Conservation (phyloP, 345 rosid species). For the Trapa bicornis region DNA sequence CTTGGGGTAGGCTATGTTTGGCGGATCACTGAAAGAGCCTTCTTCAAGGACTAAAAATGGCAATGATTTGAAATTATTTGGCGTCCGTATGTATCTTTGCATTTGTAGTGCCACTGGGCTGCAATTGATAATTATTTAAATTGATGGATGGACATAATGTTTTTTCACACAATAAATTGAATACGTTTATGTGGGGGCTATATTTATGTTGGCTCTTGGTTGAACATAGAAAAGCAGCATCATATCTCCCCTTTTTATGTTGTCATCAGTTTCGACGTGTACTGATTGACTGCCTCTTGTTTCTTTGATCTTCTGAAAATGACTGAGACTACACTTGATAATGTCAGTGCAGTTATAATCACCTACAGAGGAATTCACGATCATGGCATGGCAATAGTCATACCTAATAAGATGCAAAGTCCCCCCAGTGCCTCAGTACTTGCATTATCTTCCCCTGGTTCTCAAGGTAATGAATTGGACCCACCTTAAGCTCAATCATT, state of each 20-base stretch:
- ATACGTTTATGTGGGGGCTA: background rate
- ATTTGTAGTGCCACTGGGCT: background rate
- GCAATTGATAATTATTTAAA: background rate
- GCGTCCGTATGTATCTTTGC: background rate
- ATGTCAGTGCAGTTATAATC: constrained; percentile 48
- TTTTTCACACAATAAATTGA: background rate
- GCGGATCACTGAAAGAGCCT: background rate
- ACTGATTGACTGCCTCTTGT: background rate
- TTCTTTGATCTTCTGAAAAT: constrained; percentile 27
- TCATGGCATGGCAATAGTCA: constrained; percentile 89
- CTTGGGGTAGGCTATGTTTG: background rate
- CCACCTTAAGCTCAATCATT: constrained; percentile 20
- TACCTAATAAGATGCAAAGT: constrained; percentile 77
- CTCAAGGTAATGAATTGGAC: constrained; percentile 21
- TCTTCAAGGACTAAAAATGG: background rate
- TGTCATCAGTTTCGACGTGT: background rate
- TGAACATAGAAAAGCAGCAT: background rate
- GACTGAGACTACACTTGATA: constrained; percentile 64
- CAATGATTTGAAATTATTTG: background rate
- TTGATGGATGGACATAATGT: background rate
- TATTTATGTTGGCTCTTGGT: background rate
- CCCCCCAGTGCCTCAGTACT: constrained; percentile 65
- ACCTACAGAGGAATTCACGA: constrained; percentile 82
- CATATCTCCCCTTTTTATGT: background rate
- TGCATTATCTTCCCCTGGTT: constrained; percentile 54